phyloP scores from a whole-genome alignment of 164 flowering plant species.

The Kalanchoe fedtschenkoi region DNA sequence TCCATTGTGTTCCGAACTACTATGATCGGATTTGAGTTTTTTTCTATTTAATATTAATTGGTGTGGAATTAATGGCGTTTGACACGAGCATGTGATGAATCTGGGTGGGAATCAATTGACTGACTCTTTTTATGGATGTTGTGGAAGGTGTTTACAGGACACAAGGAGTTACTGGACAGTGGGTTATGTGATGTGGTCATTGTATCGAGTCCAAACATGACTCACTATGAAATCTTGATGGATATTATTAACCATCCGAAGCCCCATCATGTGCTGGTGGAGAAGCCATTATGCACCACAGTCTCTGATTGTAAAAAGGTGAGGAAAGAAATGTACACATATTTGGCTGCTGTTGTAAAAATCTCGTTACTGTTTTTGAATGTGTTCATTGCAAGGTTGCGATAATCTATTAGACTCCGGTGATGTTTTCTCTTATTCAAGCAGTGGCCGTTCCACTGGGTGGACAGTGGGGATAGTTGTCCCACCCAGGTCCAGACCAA shows the following conservation, averaged over 20 bases:
- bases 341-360: neutral
- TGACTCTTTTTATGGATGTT: neutral
- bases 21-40: too few relatives aligned
- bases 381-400: neutral
- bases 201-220: constrained; percentile 90
- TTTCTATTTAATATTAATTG: too few relatives aligned
- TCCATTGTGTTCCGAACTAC: too few relatives aligned
- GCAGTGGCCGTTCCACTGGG: too few relatives aligned
- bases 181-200: constrained; percentile 81
- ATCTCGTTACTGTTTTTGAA: neutral
- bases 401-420: neutral
- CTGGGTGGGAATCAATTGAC: too few relatives aligned
- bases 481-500: too few relatives aligned
- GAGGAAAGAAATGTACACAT: neutral
- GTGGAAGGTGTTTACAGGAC: constrained; percentile 60
- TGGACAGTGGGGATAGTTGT: too few relatives aligned
- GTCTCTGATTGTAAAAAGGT: constrained; percentile 79
- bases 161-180: constrained; percentile 65
- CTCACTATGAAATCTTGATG: constrained; percentile 79
- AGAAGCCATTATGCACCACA: constrained; percentile 96
- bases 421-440: too few relatives aligned
- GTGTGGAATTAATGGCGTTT: too few relatives aligned
- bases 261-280: constrained; percentile 87
- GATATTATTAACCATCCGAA: constrained; percentile 75
- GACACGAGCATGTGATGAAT: too few relatives aligned